Base-by-base conservation (phyloP, 1,284 basidiomycete species). In the Hymenochaete sp. region DNA sequence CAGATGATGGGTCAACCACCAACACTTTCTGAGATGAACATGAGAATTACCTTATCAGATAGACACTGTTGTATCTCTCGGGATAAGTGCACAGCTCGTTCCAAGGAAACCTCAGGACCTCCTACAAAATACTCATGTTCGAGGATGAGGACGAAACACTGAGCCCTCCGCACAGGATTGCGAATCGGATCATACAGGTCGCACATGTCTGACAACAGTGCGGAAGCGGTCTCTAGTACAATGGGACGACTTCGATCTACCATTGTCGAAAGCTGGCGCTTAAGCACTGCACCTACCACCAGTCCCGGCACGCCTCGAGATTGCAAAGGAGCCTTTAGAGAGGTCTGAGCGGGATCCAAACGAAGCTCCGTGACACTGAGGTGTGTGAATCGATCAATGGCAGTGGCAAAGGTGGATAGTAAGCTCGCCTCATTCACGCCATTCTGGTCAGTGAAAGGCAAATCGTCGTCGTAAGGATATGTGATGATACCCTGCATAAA, bases 311-410 rank as follows among this genome's bases (percentile, higher is more conserved):
- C 45, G 13, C 49, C 27, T 24, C 28, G 38, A 46, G 37, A 18
- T 33, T 41, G 21, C 33, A 61, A 44, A 4, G 58, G 21, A 9
- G 56, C 56, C 13, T 55, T 59, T 5, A 79, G 58, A 0, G 77
- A 77, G 3, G 82, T 61, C 11, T 68, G 61, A 3, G 59, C 55
- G 0, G 75, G 64, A 5, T 65, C 52, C 33, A 78, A 61, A 31
- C 81, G 64, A 3, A 87, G 68, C 24, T 87, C 83, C 55, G 71
- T 79, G 1, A 72, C 63, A 4, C 74, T 77, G 19, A 82, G 66
- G 48, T 79, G 79, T 0, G 83, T 82, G 16, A 79, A 62, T 18
- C 78, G 64, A 50, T 87, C 82, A 10, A 88, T 54, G 26, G 84
- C 68, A 3, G 62, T 59, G 0, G 65, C 71, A 8, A 85, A 67